These are phyloP conservation scores for Furcasterigmium furcatum DNA, from an alignment of 2,329 filamentous ascomycete species.

Conservation along the genomic window DNA sequence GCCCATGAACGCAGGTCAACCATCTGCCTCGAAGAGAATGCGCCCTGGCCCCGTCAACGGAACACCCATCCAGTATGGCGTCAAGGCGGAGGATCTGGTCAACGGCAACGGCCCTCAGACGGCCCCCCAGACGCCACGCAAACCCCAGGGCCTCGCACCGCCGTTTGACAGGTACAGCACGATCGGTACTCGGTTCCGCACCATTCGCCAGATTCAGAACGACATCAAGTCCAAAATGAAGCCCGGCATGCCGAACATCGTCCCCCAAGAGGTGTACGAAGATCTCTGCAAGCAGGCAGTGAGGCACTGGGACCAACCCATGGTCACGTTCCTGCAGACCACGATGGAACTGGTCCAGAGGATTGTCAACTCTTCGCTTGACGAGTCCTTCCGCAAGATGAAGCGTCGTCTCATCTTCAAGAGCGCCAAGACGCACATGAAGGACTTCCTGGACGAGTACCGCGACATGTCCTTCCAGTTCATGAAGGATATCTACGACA, in stretches of 20 bases:
- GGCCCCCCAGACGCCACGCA: conserved; percentile 8
- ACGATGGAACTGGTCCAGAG: conserved; percentile 45
- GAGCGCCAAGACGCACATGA: conserved; percentile 39
- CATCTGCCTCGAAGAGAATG: conserved; percentile 9
- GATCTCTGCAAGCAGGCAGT: conserved; percentile 55
- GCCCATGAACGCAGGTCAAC: conserved; percentile 8
- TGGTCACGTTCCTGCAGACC: conserved; percentile 42
- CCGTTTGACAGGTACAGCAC: conserved; percentile 34
- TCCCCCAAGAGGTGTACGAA: conserved; percentile 58
- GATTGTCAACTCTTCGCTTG: conserved; percentile 43
- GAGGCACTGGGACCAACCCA: conserved; percentile 52
- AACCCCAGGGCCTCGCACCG: conserved; percentile 7
- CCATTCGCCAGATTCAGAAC: conserved; percentile 46
- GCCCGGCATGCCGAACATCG: conserved; percentile 56
- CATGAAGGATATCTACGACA: conserved; percentile 42
- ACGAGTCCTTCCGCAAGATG: conserved; percentile 40
- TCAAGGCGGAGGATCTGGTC: conserved; percentile 34
- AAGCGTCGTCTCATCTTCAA: conserved; percentile 48
- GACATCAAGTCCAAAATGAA: conserved; percentile 52
- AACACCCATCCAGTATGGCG: conserved; percentile 1
- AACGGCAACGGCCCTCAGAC: conserved; percentile 1
- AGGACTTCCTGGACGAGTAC: conserved; percentile 38
- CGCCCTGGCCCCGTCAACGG: no score
- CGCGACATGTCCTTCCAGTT: conserved; percentile 28
- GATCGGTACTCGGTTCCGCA: conserved; percentile 37